Evolutionary conservation across 164 flowering plant species (phyloP).

Genomic region (Chimonanthus salicifolius): DNA sequence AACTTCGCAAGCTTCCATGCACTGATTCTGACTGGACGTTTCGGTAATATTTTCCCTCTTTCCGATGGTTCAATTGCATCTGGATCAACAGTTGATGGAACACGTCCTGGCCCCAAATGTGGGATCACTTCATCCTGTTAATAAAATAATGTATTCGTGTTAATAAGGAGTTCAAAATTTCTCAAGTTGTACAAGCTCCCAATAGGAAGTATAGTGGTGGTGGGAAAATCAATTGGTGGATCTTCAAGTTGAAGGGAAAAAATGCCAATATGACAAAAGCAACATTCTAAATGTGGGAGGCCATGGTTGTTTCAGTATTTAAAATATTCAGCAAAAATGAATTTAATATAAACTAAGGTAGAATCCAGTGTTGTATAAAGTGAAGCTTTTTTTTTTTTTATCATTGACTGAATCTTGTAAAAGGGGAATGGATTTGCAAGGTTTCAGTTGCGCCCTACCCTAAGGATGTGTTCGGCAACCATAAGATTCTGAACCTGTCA

Average conservation of each 20-base stretch:
- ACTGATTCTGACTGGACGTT: conserved; percentile 71
- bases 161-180: not conserved
- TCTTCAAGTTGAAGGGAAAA: too few species aligned
- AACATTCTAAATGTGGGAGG: not conserved
- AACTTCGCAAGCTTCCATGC: conserved; percentile 95
- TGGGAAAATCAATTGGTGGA: not conserved
- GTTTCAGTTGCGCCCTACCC: too few species aligned
- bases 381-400: too few species aligned
- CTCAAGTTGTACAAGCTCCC: not conserved
- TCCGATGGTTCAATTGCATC: conserved; percentile 51
- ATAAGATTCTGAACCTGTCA: too few species aligned
- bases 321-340: not conserved
- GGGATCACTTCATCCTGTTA: conserved; percentile 83
- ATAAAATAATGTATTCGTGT: not conserved
- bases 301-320: not conserved
- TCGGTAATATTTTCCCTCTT: conserved; percentile 49
- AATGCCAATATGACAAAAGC: not conserved
- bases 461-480: too few species aligned
- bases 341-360: not conserved
- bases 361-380: too few species aligned
- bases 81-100: conserved; percentile 94
- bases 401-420: too few species aligned
- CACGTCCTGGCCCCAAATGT: conserved; percentile 79
- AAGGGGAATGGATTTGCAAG: too few species aligned
- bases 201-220: not conserved